phyloP scores from a whole-genome alignment of 2,329 filamentous ascomycete species.

The Cladophialophora immunda region DNA sequence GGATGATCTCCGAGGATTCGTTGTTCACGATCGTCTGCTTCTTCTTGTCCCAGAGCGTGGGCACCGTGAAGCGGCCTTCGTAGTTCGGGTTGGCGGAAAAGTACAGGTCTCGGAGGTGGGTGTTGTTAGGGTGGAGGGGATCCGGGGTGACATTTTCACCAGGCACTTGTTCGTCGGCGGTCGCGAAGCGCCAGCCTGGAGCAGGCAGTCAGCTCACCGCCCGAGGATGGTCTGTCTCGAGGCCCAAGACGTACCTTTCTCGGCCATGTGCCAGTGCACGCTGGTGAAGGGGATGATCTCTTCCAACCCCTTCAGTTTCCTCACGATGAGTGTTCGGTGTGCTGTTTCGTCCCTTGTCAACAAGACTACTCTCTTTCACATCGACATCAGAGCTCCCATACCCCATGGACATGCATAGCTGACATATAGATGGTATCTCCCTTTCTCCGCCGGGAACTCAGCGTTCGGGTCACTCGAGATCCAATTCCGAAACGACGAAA shows the following conservation, averaged over 20 bases:
- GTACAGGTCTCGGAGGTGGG: conserved; percentile 80
- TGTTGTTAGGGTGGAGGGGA: conserved; percentile 72
- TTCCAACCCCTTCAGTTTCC: conserved; percentile 90
- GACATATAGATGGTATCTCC: conserved; percentile 92
- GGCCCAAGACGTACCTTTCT: conserved; percentile 59
- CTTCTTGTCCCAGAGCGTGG: conserved; percentile 78
- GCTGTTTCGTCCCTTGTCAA: conserved; percentile 57
- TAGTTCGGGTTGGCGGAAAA: conserved; percentile 77
- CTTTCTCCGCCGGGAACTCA: conserved; percentile 84
- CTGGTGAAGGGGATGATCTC: conserved; percentile 79
- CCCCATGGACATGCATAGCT: conserved; percentile 94
- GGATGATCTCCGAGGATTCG: conserved; percentile 87
- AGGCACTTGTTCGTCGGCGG: conserved; percentile 66
- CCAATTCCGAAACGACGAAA: conserved; percentile 81
- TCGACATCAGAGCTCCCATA: conserved; percentile 45
- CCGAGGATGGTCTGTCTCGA: not conserved
- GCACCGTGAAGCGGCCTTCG: conserved; percentile 83
- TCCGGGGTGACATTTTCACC: conserved; percentile 63
- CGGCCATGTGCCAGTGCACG: conserved; percentile 92
- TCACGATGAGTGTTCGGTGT: conserved; percentile 83
- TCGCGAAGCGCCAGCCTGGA: conserved; percentile 83
- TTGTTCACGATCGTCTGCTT: conserved; percentile 83
- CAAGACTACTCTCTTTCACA: conserved; percentile 11
- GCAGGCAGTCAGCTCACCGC: not conserved
- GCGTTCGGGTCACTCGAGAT: conserved; percentile 77